Conservation (phyloP, 208 protist genomes). For the Hexamita inflata region DNA sequence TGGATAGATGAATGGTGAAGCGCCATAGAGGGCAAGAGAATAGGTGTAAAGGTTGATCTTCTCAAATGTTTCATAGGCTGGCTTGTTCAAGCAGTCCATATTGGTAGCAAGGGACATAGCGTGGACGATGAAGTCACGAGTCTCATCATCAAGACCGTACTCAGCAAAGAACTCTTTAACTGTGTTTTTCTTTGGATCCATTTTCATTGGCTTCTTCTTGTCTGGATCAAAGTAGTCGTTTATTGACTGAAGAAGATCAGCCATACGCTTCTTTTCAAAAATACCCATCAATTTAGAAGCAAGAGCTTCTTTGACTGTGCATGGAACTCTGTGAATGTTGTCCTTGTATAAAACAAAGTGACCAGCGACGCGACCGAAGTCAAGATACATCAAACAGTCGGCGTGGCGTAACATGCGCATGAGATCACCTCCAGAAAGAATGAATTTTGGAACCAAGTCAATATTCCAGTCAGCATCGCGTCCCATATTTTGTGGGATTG, state of each 20-base stretch:
- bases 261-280: conserved; percentile 41
- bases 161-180: conserved; percentile 78
- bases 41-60: conserved; percentile 80
- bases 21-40: conserved; percentile 66
- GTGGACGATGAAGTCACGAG: conserved; percentile 91
- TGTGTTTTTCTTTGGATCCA: conserved; percentile 59
- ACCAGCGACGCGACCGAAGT: conserved; percentile 91
- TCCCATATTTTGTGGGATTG: conserved; percentile 58
- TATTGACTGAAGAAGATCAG: conserved; percentile 27
- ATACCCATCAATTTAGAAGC: conserved; percentile 70
- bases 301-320: conserved; percentile 78
- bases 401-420: conserved; percentile 89
- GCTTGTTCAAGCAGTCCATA: conserved; percentile 53
- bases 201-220: neutral
- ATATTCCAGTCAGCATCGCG: conserved; percentile 84
- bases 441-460: conserved; percentile 97
- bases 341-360: conserved; percentile 78
- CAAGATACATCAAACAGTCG: conserved; percentile 89
- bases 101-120: conserved; percentile 61
- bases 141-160: conserved; percentile 72
- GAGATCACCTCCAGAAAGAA: conserved; percentile 73
- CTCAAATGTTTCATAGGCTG: conserved; percentile 71
- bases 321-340: conserved; percentile 85
- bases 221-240: neutral
- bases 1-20: conserved; percentile 96